A percentile compares a stretch with the other conserved stretches of the same genome.
Evolutionary conservation across 495 filamentous ascomycete species (phyloP).

Genomic region (Aspergillus campestris): DNA sequence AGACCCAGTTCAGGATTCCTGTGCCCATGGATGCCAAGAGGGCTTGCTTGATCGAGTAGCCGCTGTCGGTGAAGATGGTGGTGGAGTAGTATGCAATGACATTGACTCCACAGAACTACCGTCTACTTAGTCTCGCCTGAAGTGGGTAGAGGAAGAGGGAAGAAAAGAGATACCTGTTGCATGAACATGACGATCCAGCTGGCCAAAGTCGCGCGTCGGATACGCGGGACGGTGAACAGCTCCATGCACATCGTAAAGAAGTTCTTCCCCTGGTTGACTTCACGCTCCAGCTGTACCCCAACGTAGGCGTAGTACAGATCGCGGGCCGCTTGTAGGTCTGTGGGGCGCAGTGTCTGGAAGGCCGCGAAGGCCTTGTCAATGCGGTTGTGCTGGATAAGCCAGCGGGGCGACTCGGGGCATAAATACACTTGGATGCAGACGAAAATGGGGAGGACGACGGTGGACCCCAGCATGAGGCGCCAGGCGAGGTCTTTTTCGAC

Average conservation of each 20-base stretch:
- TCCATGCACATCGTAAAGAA: conserved; percentile 44
- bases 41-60: conserved; percentile 35
- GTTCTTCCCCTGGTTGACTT: conserved; percentile 36
- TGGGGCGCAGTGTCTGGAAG: conserved; percentile 34
- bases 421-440: conserved; percentile 48
- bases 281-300: conserved; percentile 35
- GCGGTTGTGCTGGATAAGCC: conserved; percentile 52
- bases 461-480: conserved; percentile 42
- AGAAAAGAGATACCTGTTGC: conserved; percentile 24
- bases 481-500: conserved; percentile 30
- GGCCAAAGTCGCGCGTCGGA: conserved; percentile 45
- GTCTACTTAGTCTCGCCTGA: background rate
- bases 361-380: conserved; percentile 35
- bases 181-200: conserved; percentile 44
- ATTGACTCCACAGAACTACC: conserved; percentile 41
- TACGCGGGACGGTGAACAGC: conserved; percentile 46
- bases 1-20: conserved; percentile 58
- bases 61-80: conserved; percentile 45
- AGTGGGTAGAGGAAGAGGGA: background rate
- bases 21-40: conserved; percentile 53
- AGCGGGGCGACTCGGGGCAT: conserved; percentile 60
- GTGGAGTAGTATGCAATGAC: conserved; percentile 48
- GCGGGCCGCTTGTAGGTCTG: conserved; percentile 41
- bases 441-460: conserved; percentile 31
- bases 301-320: conserved; percentile 48